Conservation (phyloP, 2,329 filamentous ascomycete genomes). For the Exophiala sp. region DNA sequence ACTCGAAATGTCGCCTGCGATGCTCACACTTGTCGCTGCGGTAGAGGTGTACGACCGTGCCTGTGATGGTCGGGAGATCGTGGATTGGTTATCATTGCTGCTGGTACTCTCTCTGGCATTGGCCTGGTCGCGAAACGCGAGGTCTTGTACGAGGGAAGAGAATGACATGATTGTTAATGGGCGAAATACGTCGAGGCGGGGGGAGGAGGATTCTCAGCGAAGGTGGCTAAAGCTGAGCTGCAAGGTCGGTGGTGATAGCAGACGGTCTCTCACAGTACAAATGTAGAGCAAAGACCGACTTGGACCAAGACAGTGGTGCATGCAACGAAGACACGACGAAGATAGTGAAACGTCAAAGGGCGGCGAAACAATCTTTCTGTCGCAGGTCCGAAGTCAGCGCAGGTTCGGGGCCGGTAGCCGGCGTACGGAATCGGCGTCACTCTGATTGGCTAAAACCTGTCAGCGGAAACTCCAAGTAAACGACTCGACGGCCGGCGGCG, state of each 20-base stretch:
- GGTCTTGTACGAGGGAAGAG: constrained; percentile 46
- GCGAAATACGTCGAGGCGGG: no score
- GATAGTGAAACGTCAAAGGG: background rate
- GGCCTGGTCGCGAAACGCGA: constrained; percentile 40
- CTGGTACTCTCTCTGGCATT: constrained; percentile 19
- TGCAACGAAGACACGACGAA: no score
- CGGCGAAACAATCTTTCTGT: background rate
- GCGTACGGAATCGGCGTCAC: no score
- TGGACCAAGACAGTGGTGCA: background rate
- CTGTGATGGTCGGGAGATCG: constrained; percentile 36
- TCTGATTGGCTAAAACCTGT: no score
- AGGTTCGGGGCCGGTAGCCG: background rate
- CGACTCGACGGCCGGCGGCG: background rate
- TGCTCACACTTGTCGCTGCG: constrained; percentile 47
- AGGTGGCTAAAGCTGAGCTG: no score
- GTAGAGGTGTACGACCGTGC: constrained; percentile 45
- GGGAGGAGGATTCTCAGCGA: no score
- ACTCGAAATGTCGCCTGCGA: constrained; percentile 65
- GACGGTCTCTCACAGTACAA: background rate
- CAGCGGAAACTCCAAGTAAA: background rate
- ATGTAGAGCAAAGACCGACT: background rate
- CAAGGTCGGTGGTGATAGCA: background rate
- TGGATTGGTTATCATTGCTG: constrained; percentile 38
- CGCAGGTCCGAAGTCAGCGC: background rate
- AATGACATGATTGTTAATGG: constrained; percentile 41